A percentile compares a stretch with the other conserved stretches of the same genome.
phyloP scores from a whole-genome alignment of 2,329 filamentous ascomycete species.

The Alternaria tenuissima region DNA sequence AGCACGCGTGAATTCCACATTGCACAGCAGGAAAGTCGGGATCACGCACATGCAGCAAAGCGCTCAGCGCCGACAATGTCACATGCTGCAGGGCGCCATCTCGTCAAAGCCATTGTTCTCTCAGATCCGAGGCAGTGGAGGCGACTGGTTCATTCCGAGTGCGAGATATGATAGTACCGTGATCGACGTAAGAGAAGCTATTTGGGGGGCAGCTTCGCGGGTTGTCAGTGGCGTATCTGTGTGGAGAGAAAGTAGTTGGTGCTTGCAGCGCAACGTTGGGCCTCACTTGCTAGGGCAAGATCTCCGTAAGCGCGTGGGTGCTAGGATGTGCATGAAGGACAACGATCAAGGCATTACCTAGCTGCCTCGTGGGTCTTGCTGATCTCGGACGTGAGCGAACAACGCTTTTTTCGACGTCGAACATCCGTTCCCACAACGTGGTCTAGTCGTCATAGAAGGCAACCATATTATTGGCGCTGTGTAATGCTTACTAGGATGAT shows the following conservation, averaged over 20 bases:
- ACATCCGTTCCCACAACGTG: not conserved
- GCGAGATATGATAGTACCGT: not conserved
- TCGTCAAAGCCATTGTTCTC: not conserved
- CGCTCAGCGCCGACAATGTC: not conserved
- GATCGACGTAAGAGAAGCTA: not conserved
- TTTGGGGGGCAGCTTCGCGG: not conserved
- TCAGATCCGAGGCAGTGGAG: not conserved
- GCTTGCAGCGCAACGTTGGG: slow-evolving; percentile 4
- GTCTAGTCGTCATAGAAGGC: not conserved
- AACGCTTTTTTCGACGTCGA: not conserved
- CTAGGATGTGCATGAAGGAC: not conserved
- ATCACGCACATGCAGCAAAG: not conserved
- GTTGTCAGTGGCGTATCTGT: not conserved
- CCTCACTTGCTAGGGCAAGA: slow-evolving; percentile 12
- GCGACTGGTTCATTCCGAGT: not conserved
- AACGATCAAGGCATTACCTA: not conserved
- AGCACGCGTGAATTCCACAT: slow-evolving; percentile 11
- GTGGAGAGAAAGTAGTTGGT: not conserved
- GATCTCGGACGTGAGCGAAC: not conserved
- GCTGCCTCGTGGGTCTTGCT: not conserved
- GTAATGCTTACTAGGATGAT: not conserved
- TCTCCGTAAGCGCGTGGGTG: slow-evolving; percentile 4
- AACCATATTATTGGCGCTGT: not conserved
- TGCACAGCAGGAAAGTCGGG: slow-evolving; percentile 7
- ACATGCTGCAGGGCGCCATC: not conserved